Conservation (phyloP, 1,284 basidiomycete species). For the Tilletia horrida region DNA sequence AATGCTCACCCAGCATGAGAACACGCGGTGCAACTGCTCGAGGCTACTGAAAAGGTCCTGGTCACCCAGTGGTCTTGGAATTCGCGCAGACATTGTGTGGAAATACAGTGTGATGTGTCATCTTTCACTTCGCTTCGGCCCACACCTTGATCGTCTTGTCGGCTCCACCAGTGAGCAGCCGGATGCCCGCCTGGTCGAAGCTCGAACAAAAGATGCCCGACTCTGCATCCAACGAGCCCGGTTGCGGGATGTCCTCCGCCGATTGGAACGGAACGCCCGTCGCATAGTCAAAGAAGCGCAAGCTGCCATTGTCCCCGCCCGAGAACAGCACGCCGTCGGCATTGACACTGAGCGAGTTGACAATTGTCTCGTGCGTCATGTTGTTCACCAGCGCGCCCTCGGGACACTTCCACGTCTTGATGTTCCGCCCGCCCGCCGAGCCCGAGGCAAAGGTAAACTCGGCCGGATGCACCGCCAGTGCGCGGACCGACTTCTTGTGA, state of each 20-base stretch:
- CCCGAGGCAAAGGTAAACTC: conserved; percentile 94
- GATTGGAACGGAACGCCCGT: conserved; percentile 94
- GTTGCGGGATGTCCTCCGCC: conserved; percentile 88
- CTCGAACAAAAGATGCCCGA: conserved; percentile 85
- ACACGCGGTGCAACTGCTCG: too few relatives aligned
- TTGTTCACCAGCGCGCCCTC: conserved; percentile 95
- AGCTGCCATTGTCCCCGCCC: conserved; percentile 59
- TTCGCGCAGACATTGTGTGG: too few relatives aligned
- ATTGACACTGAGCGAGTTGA: conserved; percentile 92
- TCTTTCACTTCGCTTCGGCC: conserved; percentile 8
- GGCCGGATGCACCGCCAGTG: conserved; percentile 87
- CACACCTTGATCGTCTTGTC: conserved; percentile 68
- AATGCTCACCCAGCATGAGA: too few relatives aligned
- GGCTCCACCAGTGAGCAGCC: conserved; percentile 87
- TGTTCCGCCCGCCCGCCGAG: conserved; percentile 92
- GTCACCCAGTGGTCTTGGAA: too few relatives aligned
- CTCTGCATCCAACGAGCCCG: conserved; percentile 93
- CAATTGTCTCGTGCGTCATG: conserved; percentile 89
- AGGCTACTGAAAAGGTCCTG: too few relatives aligned
- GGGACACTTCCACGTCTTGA: conserved; percentile 99
- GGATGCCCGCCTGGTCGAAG: conserved; percentile 90
- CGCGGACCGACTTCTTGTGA: conserved; percentile 95
- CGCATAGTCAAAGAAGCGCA: conserved; percentile 67
- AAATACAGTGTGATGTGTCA: too few relatives aligned
- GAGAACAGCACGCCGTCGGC: conserved; percentile 95